Conservation (phyloP, 805 yeast genomes). For the Saturnispora dispora region DNA sequence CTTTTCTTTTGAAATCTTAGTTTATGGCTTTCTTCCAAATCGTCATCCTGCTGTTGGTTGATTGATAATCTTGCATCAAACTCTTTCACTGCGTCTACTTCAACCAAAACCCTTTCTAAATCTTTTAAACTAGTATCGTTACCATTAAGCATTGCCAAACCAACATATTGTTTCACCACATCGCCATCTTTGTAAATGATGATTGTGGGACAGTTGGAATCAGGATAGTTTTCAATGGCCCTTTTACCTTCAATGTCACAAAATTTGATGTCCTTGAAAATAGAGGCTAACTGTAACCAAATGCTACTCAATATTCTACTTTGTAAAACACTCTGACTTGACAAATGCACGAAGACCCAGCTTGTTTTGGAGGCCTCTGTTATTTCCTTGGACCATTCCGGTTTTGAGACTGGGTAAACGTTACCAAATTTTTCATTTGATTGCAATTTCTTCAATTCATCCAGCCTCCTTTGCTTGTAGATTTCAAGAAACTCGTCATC, state of each 20-base stretch:
- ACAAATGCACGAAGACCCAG: constrained; percentile 70
- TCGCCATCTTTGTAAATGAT: constrained; percentile 71
- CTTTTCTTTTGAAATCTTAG: constrained; percentile 50
- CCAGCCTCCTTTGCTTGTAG: constrained; percentile 69
- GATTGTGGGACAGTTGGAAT: constrained; percentile 82
- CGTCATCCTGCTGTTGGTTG: constrained; percentile 50
- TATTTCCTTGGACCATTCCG: constrained; percentile 79
- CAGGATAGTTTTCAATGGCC: constrained; percentile 91
- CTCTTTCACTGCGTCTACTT: constrained; percentile 53
- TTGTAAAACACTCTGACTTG: constrained; percentile 60
- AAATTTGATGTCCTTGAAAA: constrained; percentile 76
- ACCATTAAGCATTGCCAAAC: constrained; percentile 79
- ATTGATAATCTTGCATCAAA: constrained; percentile 58
- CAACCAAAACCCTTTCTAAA: constrained; percentile 63
- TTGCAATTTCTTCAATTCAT: constrained; percentile 57
- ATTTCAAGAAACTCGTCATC: constrained; percentile 79
- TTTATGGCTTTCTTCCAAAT: constrained; percentile 43
- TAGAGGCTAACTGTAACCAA: constrained; percentile 49
- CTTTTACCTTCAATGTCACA: constrained; percentile 87
- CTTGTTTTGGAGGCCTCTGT: constrained; percentile 65
- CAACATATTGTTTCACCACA: constrained; percentile 72
- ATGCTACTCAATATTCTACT: constrained; percentile 60
- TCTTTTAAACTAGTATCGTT: constrained; percentile 61
- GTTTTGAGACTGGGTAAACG: constrained; percentile 71
- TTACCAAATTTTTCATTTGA: constrained; percentile 56